phyloP scores from a whole-genome alignment of 495 filamentous ascomycete genomes.

The Penicillium canescens region DNA sequence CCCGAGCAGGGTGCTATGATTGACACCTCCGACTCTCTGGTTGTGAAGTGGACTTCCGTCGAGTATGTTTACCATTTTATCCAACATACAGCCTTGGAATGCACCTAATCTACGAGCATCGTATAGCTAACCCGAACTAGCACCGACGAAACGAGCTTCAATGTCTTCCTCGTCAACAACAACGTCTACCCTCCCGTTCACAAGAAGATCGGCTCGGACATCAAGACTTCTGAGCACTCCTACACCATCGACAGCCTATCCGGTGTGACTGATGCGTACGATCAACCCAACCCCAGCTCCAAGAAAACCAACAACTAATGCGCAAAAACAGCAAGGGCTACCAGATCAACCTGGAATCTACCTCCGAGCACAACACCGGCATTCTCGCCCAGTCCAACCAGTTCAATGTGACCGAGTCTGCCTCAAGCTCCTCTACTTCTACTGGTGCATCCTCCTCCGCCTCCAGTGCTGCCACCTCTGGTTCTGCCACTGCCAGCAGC shows the following conservation, averaged over 20 bases:
- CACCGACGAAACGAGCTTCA: constrained; percentile 35
- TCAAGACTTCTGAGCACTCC: constrained; percentile 37
- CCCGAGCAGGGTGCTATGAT: constrained; percentile 32
- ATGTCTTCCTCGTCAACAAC: constrained; percentile 43
- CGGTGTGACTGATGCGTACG: constrained; percentile 31
- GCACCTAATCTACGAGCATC: neutral
- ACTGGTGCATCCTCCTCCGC: constrained; percentile 8
- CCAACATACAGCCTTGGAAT: no score
- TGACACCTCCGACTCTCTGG: constrained; percentile 27
- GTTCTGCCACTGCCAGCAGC: neutral
- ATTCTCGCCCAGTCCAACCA: constrained; percentile 44
- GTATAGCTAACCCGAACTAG: constrained; percentile 14
- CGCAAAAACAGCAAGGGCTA: constrained; percentile 27
- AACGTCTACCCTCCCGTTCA: constrained; percentile 40
- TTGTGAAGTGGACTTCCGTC: constrained; percentile 40
- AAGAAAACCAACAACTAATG: constrained; percentile 2
- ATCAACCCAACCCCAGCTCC: neutral
- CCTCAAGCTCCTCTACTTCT: constrained; percentile 14
- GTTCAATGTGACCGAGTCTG: constrained; percentile 35
- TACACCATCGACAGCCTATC: constrained; percentile 29
- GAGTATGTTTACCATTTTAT: constrained; percentile 20
- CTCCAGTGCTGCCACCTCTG: constrained; percentile 1
- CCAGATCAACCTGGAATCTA: constrained; percentile 42
- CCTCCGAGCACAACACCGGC: constrained; percentile 29
- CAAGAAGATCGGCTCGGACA: constrained; percentile 42